Evolutionary conservation across 805 yeast genomes (phyloP), one percentile per base, ranked within the genome.

Genomic region (Cyberlindnera galapagoensis): DNA sequence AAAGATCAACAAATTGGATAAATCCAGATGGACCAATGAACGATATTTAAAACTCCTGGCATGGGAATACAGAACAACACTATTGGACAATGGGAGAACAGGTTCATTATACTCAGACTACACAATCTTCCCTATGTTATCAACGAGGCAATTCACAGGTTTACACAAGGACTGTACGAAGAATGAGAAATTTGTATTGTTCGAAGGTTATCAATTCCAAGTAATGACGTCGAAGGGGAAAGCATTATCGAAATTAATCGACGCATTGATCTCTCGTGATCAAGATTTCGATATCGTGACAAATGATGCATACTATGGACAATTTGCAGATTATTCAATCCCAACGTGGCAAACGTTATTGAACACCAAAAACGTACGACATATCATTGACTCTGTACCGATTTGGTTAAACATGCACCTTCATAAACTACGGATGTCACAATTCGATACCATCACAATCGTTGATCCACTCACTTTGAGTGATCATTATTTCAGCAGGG

Each of bases 41-140:
- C 42, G 42, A 16, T 42, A 44, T 26, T 26, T 46, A 27, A 39
- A 38, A 33, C 21, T 46, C 19, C 30, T 46, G 16, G 51, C 49
- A 5, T 42, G 44, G 43, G 39, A 44, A 3, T 12, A n/a, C 11
- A 28, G 20, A 21, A n/a, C n/a, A n/a, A n/a, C 24, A 31, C 9
- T 27, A 30, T 5, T 30, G 26, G 32, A 12, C 32, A 13, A 19
- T 20, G 10, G 9, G 7, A n/a, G 26, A 14, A 13, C 18, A 8
- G 41, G 43, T 1, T 24, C 40, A 3, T 10, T 44, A 7, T 44
- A 39, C 19, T 28, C 39, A 0, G 48, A 44, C 16, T 44, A 42
- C 22, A 35, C 39, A 5, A 23, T 44, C 5, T 42, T 39, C 35
- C 46, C 40, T 4, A 27, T 26, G 7, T 28, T 12, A 11, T n/a